These are phyloP conservation scores for Lepidium africanum DNA, from an alignment of 345 rosid species.

Conservation along the genomic window DNA sequence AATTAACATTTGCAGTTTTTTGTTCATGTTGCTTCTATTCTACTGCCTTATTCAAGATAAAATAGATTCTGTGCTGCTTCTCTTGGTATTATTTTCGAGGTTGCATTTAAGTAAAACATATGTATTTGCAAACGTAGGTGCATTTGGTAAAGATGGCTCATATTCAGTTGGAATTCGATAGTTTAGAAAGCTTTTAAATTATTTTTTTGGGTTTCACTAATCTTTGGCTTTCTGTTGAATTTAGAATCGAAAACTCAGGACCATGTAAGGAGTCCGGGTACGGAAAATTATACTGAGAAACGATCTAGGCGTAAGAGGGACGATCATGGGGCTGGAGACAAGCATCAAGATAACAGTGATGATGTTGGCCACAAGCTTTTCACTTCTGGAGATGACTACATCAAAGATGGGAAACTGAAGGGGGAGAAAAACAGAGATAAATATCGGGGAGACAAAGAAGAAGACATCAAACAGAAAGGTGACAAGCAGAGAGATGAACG, in stretches of 20 bases:
- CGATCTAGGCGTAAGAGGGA: slow-evolving; percentile 60
- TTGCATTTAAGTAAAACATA: not conserved
- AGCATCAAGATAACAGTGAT: slow-evolving; percentile 55
- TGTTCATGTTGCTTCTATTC: not conserved
- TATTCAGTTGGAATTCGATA: not conserved
- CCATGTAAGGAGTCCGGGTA: slow-evolving; percentile 39
- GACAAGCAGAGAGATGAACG: slow-evolving; percentile 70
- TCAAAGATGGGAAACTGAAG: slow-evolving; percentile 49
- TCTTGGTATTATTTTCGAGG: not conserved
- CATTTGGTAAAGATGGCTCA: not conserved
- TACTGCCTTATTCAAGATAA: not conserved
- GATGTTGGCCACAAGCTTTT: slow-evolving; percentile 36
- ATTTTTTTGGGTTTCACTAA: not conserved
- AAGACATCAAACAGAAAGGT: slow-evolving; percentile 49
- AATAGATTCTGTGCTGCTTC: not conserved
- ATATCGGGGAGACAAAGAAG: slow-evolving; percentile 52
- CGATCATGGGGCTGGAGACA: slow-evolving; percentile 50
- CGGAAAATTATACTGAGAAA: slow-evolving; percentile 50
- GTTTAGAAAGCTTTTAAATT: not conserved
- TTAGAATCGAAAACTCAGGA: slow-evolving; percentile 50
- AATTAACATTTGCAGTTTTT: not conserved
- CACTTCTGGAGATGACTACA: slow-evolving; percentile 42
- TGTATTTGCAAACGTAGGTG: not conserved
- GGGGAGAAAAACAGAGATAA: slow-evolving; percentile 62
- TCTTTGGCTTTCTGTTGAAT: slow-evolving; percentile 17